Conservation (phyloP, 164 flowering plant species). For the Sextonia rubra region DNA sequence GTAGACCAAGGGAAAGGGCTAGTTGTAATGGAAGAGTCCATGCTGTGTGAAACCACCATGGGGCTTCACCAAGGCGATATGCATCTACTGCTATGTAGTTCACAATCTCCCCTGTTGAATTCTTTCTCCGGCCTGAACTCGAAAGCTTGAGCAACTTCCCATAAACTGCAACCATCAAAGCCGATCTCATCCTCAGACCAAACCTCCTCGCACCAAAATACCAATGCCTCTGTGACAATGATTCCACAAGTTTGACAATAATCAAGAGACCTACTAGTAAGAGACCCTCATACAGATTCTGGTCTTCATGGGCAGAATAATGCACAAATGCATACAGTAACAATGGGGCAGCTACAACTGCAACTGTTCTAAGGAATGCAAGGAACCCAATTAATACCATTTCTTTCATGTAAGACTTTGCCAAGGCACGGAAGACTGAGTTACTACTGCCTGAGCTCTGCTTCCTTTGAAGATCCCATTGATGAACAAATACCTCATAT, state of each 20-base stretch:
- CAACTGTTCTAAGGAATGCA: constrained; percentile 44
- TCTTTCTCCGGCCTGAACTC: constrained; percentile 49
- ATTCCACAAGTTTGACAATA: constrained; percentile 56
- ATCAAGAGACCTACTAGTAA: constrained; percentile 49
- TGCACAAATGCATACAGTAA: constrained; percentile 57
- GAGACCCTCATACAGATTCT: constrained; percentile 32
- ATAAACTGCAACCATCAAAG: constrained; percentile 66
- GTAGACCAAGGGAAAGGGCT: constrained; percentile 41
- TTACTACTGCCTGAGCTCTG: constrained; percentile 18
- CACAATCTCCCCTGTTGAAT: constrained; percentile 82
- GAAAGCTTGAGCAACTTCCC: constrained; percentile 74
- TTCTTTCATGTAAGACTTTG: constrained; percentile 49
- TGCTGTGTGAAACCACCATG: constrained; percentile 62
- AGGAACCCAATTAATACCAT: constrained; percentile 41
- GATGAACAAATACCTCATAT: constrained; percentile 37
- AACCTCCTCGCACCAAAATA: constrained; percentile 50
- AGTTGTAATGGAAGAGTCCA: constrained; percentile 57
- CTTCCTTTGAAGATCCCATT: constrained; percentile 34
- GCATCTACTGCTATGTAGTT: constrained; percentile 89
- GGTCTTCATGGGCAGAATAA: constrained; percentile 32
- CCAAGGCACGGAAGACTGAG: constrained; percentile 39
- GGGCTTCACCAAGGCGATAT: constrained; percentile 73
- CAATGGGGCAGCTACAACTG: constrained; percentile 53
- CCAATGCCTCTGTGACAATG: constrained; percentile 65
- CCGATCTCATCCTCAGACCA: constrained; percentile 82